These are phyloP conservation scores for Eucalyptus grandis DNA, from an alignment of 345 rosid genomes.

Conservation along the genomic window DNA sequence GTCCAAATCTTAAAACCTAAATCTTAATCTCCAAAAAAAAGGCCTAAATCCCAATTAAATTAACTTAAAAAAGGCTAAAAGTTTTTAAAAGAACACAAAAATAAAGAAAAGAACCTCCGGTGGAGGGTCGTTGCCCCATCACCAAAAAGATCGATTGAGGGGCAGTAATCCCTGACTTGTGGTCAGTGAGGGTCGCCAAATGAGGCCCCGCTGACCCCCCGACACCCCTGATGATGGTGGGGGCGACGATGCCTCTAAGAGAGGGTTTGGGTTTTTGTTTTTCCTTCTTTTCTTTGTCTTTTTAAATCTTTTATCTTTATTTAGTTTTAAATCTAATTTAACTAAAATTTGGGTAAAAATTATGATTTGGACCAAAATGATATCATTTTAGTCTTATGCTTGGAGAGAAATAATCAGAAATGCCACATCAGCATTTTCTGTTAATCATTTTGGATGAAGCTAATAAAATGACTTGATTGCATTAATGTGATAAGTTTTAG, in stretches of 20 bases:
- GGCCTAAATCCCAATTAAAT: not conserved
- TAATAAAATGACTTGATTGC: too few relatives aligned
- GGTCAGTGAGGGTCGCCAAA: not conserved
- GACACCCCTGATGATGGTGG: not conserved
- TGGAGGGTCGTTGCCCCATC: not conserved
- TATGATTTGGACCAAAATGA: too few relatives aligned
- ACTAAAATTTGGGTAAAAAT: not conserved
- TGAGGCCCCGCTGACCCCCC: too few relatives aligned
- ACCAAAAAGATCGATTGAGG: not conserved
- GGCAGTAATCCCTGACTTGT: not conserved
- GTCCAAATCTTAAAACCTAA: too few relatives aligned
- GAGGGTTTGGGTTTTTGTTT: not conserved
- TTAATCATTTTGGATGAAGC: too few relatives aligned
- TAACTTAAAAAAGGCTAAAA: not conserved
- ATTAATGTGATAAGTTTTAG: too few relatives aligned
- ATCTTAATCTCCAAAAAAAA: not conserved
- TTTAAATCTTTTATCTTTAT: not conserved
- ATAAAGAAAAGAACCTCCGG: not conserved
- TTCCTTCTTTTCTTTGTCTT: not conserved
- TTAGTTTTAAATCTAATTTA: too few relatives aligned
- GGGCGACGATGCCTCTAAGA: not conserved
- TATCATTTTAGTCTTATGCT: too few relatives aligned
- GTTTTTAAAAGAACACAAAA: not conserved
- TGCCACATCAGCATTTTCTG: too few relatives aligned
- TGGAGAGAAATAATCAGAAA: not conserved